A percentile compares a stretch with the other conserved stretches of the same genome.
phyloP scores from a whole-genome alignment of 208 protist species.

The Crithidia acanthocephali region DNA sequence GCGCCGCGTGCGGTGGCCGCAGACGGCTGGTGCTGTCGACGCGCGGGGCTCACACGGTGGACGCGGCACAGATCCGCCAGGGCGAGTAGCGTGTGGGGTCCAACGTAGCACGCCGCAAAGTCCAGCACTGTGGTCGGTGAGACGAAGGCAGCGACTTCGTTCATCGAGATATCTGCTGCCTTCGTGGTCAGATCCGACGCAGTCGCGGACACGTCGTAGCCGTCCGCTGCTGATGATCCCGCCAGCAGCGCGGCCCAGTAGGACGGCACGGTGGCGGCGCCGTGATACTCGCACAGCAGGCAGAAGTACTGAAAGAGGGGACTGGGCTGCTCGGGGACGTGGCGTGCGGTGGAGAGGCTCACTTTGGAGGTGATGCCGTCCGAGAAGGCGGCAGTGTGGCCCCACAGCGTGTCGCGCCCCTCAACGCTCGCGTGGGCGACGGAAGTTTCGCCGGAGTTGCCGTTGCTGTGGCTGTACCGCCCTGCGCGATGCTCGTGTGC shows the following conservation, averaged over 20 bases:
- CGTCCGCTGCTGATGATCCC: background rate
- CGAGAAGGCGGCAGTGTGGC: conserved; percentile 6
- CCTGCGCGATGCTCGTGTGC: background rate
- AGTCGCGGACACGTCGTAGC: too few species aligned
- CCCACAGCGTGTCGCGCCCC: background rate
- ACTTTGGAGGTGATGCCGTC: background rate
- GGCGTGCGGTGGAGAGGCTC: background rate
- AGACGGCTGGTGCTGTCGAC: background rate
- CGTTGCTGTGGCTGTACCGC: background rate
- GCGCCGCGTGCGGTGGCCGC: background rate
- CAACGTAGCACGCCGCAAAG: conserved; percentile 34
- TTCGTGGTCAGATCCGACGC: background rate
- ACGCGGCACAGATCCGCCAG: conserved; percentile 46
- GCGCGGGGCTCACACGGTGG: conserved; percentile 12
- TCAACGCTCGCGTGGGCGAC: background rate
- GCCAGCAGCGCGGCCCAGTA: conserved; percentile 24
- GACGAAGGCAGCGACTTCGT: background rate
- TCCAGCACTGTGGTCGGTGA: conserved; percentile 26
- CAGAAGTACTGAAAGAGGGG: conserved; percentile 26
- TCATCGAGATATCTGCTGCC: background rate
- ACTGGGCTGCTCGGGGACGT: background rate
- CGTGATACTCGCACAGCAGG: conserved; percentile 28
- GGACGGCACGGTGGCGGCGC: conserved; percentile 15
- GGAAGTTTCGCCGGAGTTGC: background rate
- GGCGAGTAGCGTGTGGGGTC: conserved; percentile 34